Conservation (phyloP, 2,329 filamentous ascomycete genomes). For the Phyllosticta capitalensis region DNA sequence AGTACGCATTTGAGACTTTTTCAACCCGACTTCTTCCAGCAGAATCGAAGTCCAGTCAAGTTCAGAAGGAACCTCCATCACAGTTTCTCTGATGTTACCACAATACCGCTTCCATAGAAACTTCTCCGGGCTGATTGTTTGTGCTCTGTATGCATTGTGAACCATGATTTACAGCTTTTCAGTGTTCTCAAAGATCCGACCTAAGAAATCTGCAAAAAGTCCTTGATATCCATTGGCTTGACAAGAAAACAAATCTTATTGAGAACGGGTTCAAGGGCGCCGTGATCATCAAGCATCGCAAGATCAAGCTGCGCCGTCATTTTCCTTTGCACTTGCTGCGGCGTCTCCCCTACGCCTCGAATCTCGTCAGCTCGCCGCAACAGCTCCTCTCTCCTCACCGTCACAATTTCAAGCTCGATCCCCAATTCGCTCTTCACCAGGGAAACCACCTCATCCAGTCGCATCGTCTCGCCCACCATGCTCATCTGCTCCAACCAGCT, state of each 20-base stretch:
- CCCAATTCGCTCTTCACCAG: slow-evolving; percentile 12
- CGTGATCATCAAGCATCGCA: slow-evolving; percentile 12
- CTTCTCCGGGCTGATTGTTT: no score
- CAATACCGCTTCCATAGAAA: no score
- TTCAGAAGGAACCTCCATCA: no score
- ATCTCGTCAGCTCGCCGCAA: not conserved
- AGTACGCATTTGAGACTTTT: no score
- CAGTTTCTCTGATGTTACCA: no score
- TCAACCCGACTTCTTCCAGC: no score
- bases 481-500: slow-evolving; percentile 21
- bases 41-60: no score
- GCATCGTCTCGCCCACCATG: slow-evolving; percentile 24
- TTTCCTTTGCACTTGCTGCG: slow-evolving; percentile 15
- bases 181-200: no score
- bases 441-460: slow-evolving; percentile 18
- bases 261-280: not conserved
- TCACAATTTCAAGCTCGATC: not conserved
- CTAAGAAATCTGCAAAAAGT: not conserved
- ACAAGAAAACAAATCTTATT: slow-evolving; percentile 7
- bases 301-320: slow-evolving; percentile 12
- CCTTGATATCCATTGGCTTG: slow-evolving; percentile 4
- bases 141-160: no score
- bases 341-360: not conserved
- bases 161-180: no score
- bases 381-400: not conserved